Base-by-base conservation (phyloP, 768 basidiomycete genomes). In the Mycena leptocephala region DNA sequence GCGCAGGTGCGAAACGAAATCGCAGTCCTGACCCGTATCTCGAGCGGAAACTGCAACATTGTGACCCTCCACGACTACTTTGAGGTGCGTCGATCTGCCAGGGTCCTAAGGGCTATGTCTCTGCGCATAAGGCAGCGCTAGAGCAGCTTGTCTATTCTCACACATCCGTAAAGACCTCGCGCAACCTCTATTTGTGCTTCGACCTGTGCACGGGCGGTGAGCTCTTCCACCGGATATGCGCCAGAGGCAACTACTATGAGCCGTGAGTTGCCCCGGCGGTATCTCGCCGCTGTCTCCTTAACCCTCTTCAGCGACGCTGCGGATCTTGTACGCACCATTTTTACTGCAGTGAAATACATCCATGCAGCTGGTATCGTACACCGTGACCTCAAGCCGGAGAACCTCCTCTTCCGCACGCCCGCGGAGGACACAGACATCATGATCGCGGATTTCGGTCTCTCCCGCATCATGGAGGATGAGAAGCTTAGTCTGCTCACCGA, bases 151-250 rank as follows among this genome's bases (percentile, higher is more conserved):
- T n/a, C 14, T 16, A 20, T 39, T 51, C 37, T 58, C 35, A 20
- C 71, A 11, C 59, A n/a, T 67, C 32, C 32, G 22, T 32, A 2
- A 78, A 96, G 94, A 98, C 97, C 32, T 87, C 96, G 11, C 95
- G 97, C 85, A 98, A 98, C 81, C 90, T 98, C 59, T 97, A 99
- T 85, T 94, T 99, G 70, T 94, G 94, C 79, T 98, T 98, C 85
- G 98, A 99, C 85, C 92, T 99, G 13, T 99, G 98, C 88, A 97
- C 96, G 3, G 97, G 97, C 64, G 97, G 98, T 51, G 98, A 99
- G 85, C 92, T 99, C n/a, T 99, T 99, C 81, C 98, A 99, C 84
- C 92, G 98, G 63, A 99, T 99, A 88, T 99, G 98, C 82, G 96
- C 97, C 33, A 96, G 97, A 85, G 97, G 97, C 65, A 96, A 96